Base-by-base conservation (phyloP, 2,329 filamentous ascomycete genomes). In the Aspergillus pseudotamarii region DNA sequence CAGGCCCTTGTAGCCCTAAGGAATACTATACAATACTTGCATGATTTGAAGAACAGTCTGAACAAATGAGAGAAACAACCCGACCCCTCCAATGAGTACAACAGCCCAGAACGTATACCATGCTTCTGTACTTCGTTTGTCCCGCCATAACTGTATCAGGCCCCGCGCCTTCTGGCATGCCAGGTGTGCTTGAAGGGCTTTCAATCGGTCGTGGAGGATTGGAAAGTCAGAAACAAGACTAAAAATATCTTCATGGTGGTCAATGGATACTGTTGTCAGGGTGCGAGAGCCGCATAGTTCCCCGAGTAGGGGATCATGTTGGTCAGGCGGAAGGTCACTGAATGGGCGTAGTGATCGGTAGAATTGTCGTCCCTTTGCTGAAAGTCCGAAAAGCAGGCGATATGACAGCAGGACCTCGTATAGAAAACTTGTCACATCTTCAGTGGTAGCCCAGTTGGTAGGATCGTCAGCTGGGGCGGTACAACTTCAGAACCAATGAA, bases 381-480 rank as follows among this genome's bases (percentile, higher is more conserved):
- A 38, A 26, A 61, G 62, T 10, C 62, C 59, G 30, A 64, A 64
- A 9, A 64, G 32, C n/a, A 64, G 46, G 9, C 63, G 51, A 21
- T 64, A 64, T 6, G 59, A 64, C 14, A 64, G 43, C 1, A 64
- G 6, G 9, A 62, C 36, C 34, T 64, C 59, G 1, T 32, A 11
- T 10, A 64, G 57, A 16, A 64, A 48, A 12, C 53, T 46, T 41
- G 48, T 46, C n/a, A 64, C 38, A 19, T 64, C 63, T 14, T 57
- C 46, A 28, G 59, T 45, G 11, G 59, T 64, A 6, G 63, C 63
- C 63, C 63, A 64, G n/a, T 23, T 46, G 19, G 43, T 46, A 23
- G 43, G 43, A 6, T 46, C 43, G 11, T 11, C 21, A 21, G 43
- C n/a, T 26, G 43, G 43, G 10, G n/a, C 43, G 21, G 43, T 23